A percentile compares a stretch with the other conserved stretches of the same genome.
Conservation (phyloP, 2,329 filamentous ascomycete species). For the Niveomyces coronatus region DNA sequence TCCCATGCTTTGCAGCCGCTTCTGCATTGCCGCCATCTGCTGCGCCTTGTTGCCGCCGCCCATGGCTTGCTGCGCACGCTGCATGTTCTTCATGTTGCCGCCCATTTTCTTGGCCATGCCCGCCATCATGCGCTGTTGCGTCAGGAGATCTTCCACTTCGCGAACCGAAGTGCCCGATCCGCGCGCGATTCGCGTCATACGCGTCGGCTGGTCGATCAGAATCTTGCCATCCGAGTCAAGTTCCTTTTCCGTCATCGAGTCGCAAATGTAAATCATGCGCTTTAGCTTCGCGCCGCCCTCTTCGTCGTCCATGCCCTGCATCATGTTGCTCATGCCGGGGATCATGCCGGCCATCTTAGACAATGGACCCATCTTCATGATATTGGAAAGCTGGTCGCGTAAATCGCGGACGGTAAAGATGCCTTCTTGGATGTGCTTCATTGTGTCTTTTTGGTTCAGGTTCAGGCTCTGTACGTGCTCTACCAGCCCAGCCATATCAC, state of each 20-base stretch:
- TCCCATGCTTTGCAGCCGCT: conserved; percentile 86
- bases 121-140: conserved; percentile 97
- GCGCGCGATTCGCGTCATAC: conserved; percentile 84
- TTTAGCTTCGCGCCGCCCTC: conserved; percentile 89
- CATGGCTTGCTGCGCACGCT: conserved; percentile 83
- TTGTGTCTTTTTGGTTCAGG: conserved; percentile 94
- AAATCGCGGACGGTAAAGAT: conserved; percentile 94
- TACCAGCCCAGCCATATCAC: conserved; percentile 87
- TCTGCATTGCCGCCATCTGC: conserved; percentile 95
- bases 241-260: conserved; percentile 95
- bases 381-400: conserved; percentile 89
- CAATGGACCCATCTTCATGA: conserved; percentile 98
- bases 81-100: conserved; percentile 95
- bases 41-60: conserved; percentile 84
- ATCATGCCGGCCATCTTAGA: conserved; percentile 99
- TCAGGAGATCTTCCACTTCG: conserved; percentile 94
- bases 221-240: conserved; percentile 92
- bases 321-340: conserved; percentile 84
- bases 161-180: conserved; percentile 84
- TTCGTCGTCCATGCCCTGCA: conserved; percentile 93
- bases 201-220: conserved; percentile 81
- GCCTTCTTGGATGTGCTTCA: conserved; percentile 96
- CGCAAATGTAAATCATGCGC: conserved; percentile 98
- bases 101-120: conserved; percentile 99
- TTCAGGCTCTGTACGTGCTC: conserved; percentile 96